Conservation (phyloP, 768 basidiomycete species). For the Bullera alba region DNA sequence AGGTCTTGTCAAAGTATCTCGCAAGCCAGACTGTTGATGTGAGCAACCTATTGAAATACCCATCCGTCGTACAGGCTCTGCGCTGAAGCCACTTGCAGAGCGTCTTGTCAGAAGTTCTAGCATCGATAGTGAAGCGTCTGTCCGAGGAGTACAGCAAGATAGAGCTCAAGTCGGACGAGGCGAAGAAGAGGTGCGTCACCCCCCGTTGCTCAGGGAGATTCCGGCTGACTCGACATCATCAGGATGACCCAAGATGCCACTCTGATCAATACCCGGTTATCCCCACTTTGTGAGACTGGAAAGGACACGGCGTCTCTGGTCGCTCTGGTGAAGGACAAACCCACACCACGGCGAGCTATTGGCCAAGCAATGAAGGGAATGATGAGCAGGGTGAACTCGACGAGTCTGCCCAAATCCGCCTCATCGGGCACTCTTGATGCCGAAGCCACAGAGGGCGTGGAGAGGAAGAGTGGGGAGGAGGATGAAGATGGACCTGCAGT, state of each 20-base stretch:
- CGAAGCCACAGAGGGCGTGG: constrained; percentile 8
- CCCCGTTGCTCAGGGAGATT: background rate
- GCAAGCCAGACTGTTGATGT: constrained; percentile 74
- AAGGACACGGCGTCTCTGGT: constrained; percentile 64
- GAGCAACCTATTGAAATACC: constrained; percentile 33
- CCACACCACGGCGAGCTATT: constrained; percentile 47
- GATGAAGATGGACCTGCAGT: constrained; percentile 10
- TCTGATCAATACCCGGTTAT: constrained; percentile 68
- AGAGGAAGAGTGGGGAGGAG: constrained; percentile 2
- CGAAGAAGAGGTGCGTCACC: constrained; percentile 67
- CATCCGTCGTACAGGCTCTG: background rate
- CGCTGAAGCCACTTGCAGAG: constrained; percentile 51
- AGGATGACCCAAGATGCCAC: constrained; percentile 75
- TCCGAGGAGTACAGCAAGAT: constrained; percentile 78
- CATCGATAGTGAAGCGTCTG: constrained; percentile 82
- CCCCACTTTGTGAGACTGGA: constrained; percentile 64
- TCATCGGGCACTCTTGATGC: no score
- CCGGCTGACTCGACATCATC: constrained; percentile 10
- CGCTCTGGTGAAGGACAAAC: constrained; percentile 75
- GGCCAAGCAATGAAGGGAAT: constrained; percentile 32
- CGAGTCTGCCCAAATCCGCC: background rate
- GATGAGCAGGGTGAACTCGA: constrained; percentile 14
- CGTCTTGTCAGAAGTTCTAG: constrained; percentile 92
- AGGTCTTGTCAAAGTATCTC: constrained; percentile 87
- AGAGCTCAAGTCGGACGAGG: constrained; percentile 72